Conservation (phyloP, 1,139 yeast genomes). For the Saccharomyces hybrid region DNA sequence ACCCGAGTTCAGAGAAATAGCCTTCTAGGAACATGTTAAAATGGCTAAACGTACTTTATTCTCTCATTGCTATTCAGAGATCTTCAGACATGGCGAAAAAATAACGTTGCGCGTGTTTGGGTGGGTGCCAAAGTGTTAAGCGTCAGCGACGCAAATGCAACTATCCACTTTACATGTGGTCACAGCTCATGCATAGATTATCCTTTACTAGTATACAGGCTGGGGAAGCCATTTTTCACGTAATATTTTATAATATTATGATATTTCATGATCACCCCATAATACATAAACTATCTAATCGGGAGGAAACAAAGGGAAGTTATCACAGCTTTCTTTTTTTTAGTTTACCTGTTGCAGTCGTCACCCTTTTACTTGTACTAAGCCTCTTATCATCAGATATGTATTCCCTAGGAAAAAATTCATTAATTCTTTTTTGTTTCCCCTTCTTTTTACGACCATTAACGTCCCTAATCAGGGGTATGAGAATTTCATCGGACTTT, state of each 20-base stretch:
- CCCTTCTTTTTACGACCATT: constrained; percentile 52
- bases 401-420: constrained; percentile 45
- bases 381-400: constrained; percentile 41
- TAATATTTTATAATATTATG: not conserved
- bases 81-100: not conserved
- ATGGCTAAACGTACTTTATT: not conserved
- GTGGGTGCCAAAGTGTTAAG: not conserved
- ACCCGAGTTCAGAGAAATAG: not conserved
- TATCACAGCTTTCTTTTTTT: constrained; percentile 24
- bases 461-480: constrained; percentile 81
- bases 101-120: not conserved
- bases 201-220: not conserved
- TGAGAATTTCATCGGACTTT: constrained; percentile 71
- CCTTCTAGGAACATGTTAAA: not conserved
- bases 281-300: not conserved
- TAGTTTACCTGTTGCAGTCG: constrained; percentile 49
- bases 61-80: not conserved
- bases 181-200: not conserved
- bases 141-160: not conserved
- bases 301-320: no score
- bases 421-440: constrained; percentile 49
- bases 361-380: constrained; percentile 51
- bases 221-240: no score
- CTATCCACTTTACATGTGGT: not conserved
- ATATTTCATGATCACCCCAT: not conserved